phyloP scores from a whole-genome alignment of 1,139 yeast species.

The Candida pseudoviswanathii region DNA sequence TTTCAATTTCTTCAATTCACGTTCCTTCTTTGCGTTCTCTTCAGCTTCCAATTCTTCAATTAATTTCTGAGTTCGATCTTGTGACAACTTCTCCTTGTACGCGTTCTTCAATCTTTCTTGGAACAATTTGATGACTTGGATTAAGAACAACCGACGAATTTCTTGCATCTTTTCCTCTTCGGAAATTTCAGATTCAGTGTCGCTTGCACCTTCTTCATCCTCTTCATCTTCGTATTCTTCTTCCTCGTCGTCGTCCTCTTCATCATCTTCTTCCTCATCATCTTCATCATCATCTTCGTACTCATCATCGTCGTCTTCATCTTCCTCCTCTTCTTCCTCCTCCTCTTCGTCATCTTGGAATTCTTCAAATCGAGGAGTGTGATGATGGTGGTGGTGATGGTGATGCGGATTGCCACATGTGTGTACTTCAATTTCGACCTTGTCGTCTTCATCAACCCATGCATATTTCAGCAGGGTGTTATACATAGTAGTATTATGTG shows the following conservation, averaged over 20 bases:
- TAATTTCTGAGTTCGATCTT: constrained; percentile 69
- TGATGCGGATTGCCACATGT: constrained; percentile 9
- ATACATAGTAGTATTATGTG: background rate
- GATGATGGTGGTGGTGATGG: constrained; percentile 10
- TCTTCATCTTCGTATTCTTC: constrained; percentile 35
- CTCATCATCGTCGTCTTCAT: constrained; percentile 23
- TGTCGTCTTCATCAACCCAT: constrained; percentile 30
- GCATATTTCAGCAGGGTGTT: constrained; percentile 13
- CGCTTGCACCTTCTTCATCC: constrained; percentile 34
- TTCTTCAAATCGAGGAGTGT: constrained; percentile 8
- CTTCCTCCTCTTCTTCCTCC: constrained; percentile 12
- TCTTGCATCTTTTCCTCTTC: constrained; percentile 74
- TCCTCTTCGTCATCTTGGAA: constrained; percentile 23
- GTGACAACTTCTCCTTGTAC: constrained; percentile 72
- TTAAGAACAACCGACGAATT: constrained; percentile 73
- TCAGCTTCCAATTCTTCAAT: constrained; percentile 83
- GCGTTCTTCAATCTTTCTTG: constrained; percentile 72
- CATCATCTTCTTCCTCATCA: constrained; percentile 29
- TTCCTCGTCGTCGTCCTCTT: constrained; percentile 33
- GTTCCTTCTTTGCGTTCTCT: constrained; percentile 66
- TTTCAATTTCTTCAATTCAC: constrained; percentile 67
- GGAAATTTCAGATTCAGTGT: constrained; percentile 47
- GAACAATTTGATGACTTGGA: constrained; percentile 70
- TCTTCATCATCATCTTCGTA: constrained; percentile 28
- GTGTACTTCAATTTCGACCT: constrained; percentile 8